These are phyloP conservation scores for Astrothelium macrocarpum DNA, from an alignment of 495 filamentous ascomycete species.

Conservation along the genomic window DNA sequence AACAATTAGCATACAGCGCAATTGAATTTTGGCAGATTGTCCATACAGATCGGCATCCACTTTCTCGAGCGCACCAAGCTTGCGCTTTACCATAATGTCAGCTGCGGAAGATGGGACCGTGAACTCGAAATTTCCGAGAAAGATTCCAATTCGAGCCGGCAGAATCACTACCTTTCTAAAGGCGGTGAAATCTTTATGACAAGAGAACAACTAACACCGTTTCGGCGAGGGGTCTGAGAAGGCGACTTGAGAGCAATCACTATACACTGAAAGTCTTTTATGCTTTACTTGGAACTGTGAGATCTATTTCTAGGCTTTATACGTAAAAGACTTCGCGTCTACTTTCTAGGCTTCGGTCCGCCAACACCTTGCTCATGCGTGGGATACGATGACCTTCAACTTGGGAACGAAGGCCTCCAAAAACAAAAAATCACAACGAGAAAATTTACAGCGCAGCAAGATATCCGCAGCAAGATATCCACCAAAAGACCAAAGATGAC, in stretches of 20 bases:
- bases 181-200: background rate
- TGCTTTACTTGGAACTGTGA: background rate
- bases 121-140: background rate
- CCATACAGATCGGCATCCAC: slow-evolving; percentile 73
- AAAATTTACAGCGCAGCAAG: background rate
- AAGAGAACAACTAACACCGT: too few relatives aligned
- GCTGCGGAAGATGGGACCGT: background rate
- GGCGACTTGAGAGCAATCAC: too few relatives aligned
- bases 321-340: background rate
- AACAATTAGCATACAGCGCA: slow-evolving; percentile 1
- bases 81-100: slow-evolving; percentile 65
- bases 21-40: slow-evolving; percentile 19
- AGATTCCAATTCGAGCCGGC: background rate
- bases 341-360: background rate
- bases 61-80: slow-evolving; percentile 86
- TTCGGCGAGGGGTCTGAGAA: too few relatives aligned
- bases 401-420: background rate
- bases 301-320: background rate
- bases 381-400: background rate
- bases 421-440: background rate
- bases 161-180: background rate
- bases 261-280: too few relatives aligned
- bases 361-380: slow-evolving; percentile 3
- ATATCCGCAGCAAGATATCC: background rate
- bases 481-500: background rate